Evolutionary conservation across 1,284 basidiomycete genomes (phyloP).

Genomic region (Sporisorium reilianum): DNA sequence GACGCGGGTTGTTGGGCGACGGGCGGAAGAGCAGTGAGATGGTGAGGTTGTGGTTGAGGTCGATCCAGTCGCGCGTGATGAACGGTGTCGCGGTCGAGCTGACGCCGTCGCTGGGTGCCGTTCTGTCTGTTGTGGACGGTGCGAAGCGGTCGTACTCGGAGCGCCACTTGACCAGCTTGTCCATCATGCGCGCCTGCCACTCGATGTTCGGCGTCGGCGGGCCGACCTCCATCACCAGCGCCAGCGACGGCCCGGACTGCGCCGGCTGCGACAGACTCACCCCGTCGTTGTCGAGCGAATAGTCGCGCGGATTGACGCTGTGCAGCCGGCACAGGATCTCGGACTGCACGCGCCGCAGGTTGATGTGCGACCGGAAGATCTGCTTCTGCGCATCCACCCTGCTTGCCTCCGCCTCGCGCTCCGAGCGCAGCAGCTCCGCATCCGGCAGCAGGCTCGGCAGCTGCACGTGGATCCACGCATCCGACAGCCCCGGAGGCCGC

Average conservation of each 20-base stretch:
- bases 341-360: constrained; percentile 44
- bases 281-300: constrained; percentile 44
- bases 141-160: constrained; percentile 26
- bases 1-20: constrained; percentile 44
- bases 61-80: constrained; percentile 48
- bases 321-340: constrained; percentile 49
- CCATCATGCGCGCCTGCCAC: constrained; percentile 50
- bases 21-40: constrained; percentile 47
- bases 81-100: constrained; percentile 42
- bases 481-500: constrained; percentile 43
- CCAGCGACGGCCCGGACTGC: constrained; percentile 21
- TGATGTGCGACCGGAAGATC: constrained; percentile 41
- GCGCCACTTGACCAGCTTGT: constrained; percentile 43
- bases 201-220: constrained; percentile 50
- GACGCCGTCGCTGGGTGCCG: constrained; percentile 13
- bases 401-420: constrained; percentile 8
- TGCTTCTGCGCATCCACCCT: constrained; percentile 22
- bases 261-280: constrained; percentile 32
- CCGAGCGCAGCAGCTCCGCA: constrained; percentile 19
- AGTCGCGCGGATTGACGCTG: constrained; percentile 52
- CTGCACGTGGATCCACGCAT: constrained; percentile 52
- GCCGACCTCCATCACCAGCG: constrained; percentile 45
- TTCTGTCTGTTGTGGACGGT: background rate
- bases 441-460: constrained; percentile 39
- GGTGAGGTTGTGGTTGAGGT: constrained; percentile 44